Base-by-base conservation (phyloP, 352 stramenopile genomes). In the Albugo laibachii region DNA sequence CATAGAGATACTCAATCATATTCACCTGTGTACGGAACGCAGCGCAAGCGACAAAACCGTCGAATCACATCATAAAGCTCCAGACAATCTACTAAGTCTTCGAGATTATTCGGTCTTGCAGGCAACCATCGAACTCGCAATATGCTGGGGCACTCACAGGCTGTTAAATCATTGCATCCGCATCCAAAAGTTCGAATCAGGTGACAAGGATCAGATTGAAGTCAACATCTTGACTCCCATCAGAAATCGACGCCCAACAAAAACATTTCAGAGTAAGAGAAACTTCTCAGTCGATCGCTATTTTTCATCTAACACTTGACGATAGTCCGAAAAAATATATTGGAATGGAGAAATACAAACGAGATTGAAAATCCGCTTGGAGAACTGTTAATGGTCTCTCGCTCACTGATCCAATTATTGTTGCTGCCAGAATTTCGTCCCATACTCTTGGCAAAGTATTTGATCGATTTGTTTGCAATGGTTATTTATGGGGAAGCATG, bases 41-140 rank as follows among this genome's bases (percentile, higher is more conserved):
- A 31, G 8, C 24, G 3, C 24, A 31, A 31, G 24, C 38, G 42
- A 11, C 61, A 19, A 61, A 48, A 35, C n/a, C 24, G 24, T 41
- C 6, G 11, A 40, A 6, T n/a, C 50, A 8, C 54, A 44, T 15
- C 66, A 66, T 5, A 61, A 58, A 36, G 75, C 75, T 14, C 75
- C 78, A 5, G 58, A 55, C 2, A 73, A 72, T 41, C 58, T 92
- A 38, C 57, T 92, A 21, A 92, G 78, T 63, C 57, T 92, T 27
- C 69, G 75, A 2, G 78, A 92, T 54, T 88, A 86, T 64, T 82
- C 75, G 15, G 63, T 78, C 46, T 61, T 92, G 20, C 78, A 92
- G 55, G 75, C 78, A 2, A 71, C 69, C 11, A 51, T 86, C 13
- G 78, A 92, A 50, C 47, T 88, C 11, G 59, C 86, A 19, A 69